A percentile compares a stretch with the other conserved stretches of the same genome.
These are phyloP conservation scores for Aspergillus fischeri DNA, from an alignment of 2,329 filamentous ascomycete species.

Conservation along the genomic window DNA sequence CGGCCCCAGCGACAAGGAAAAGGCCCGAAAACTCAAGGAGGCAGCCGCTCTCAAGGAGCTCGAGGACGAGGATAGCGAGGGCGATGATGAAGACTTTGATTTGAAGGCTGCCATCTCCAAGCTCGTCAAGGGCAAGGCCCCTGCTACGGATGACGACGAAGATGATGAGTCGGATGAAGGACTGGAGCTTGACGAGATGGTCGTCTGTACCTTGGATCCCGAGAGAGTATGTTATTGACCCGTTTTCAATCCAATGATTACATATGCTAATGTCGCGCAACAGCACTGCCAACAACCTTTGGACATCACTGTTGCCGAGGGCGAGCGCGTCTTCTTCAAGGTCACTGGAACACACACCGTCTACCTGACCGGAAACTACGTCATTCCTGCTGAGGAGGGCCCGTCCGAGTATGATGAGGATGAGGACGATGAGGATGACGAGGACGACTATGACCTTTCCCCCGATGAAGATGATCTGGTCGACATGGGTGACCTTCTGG, in stretches of 20 bases:
- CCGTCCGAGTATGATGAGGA: constrained; percentile 42
- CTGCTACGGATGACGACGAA: constrained; percentile 61
- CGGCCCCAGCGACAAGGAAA: constrained; percentile 84
- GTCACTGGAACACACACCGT: constrained; percentile 86
- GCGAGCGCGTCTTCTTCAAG: constrained; percentile 88
- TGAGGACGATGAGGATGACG: constrained; percentile 60
- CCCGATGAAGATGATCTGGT: constrained; percentile 72
- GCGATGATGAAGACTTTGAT: constrained; percentile 63
- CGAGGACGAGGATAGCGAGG: constrained; percentile 54
- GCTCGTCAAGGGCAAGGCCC: constrained; percentile 64
- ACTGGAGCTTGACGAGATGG: constrained; percentile 76
- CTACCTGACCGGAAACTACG: constrained; percentile 93
- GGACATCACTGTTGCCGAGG: constrained; percentile 84
- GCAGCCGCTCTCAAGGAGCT: constrained; percentile 73
- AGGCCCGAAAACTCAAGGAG: constrained; percentile 81
- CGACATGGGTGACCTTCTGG: constrained; percentile 50
- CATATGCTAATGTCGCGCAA: constrained; percentile 5
- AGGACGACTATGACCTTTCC: constrained; percentile 75
- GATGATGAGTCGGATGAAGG: constrained; percentile 57
- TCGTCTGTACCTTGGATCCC: constrained; percentile 93
- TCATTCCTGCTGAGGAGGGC: constrained; percentile 63
- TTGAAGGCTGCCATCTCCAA: constrained; percentile 49
- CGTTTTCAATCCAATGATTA: constrained; percentile 1
- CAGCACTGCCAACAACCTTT: constrained; percentile 94
- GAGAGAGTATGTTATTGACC: constrained; percentile 63